Evolutionary conservation across 805 yeast species (phyloP).

Genomic region (Saccharomyces jurei): DNA sequence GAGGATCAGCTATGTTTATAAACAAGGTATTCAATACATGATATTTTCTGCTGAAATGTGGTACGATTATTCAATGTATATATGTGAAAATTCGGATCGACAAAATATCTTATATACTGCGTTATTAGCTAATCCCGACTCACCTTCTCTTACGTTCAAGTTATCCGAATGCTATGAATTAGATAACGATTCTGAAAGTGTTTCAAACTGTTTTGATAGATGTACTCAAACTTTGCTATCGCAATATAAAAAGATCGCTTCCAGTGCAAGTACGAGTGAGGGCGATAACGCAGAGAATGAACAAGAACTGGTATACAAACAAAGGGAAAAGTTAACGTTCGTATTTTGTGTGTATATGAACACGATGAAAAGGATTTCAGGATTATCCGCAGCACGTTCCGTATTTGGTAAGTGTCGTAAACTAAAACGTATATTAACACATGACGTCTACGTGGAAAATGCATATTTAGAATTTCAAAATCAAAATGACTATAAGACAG

Average conservation of each 20-base stretch:
- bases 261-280: slow-evolving; percentile 9
- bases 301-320: slow-evolving; percentile 10
- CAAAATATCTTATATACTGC: slow-evolving; percentile 43
- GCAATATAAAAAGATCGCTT: slow-evolving; percentile 28
- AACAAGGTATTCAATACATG: slow-evolving; percentile 46
- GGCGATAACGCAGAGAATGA: slow-evolving; percentile 7
- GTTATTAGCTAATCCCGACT: slow-evolving; percentile 55
- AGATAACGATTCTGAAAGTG: slow-evolving; percentile 41
- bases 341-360: slow-evolving; percentile 66
- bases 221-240: slow-evolving; percentile 42
- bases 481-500: slow-evolving; percentile 57
- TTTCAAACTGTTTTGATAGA: slow-evolving; percentile 41
- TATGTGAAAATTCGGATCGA: slow-evolving; percentile 15
- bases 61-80: slow-evolving; percentile 33
- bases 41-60: slow-evolving; percentile 31
- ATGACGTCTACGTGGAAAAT: slow-evolving; percentile 72
- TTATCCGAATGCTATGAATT: slow-evolving; percentile 65
- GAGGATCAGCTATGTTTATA: slow-evolving; percentile 65
- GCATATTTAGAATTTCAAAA: slow-evolving; percentile 71
- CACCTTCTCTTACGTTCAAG: slow-evolving; percentile 58
- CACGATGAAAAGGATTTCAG: slow-evolving; percentile 57
- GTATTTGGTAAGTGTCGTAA: slow-evolving; percentile 66
- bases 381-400: slow-evolving; percentile 63
- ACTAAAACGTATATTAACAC: slow-evolving; percentile 46
- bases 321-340: slow-evolving; percentile 39